Conservation (phyloP, 2,329 filamentous ascomycete species). For the Gnomoniopsis smithogilvyi region DNA sequence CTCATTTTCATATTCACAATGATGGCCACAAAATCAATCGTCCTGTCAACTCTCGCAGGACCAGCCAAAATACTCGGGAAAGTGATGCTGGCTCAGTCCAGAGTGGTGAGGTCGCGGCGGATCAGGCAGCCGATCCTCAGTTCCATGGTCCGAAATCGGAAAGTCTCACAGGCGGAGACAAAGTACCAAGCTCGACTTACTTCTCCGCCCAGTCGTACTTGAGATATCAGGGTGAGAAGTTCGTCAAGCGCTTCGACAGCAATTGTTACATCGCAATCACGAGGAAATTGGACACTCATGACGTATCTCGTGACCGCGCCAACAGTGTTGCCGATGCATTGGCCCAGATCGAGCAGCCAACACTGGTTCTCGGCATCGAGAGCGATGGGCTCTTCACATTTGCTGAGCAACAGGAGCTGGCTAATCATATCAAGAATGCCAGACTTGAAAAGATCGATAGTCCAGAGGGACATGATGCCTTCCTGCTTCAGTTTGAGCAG, state of each 20-base stretch:
- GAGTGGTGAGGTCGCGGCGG: slow-evolving; percentile 18
- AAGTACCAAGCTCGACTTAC: slow-evolving; percentile 68
- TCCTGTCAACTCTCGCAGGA: slow-evolving; percentile 44
- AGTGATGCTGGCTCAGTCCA: slow-evolving; percentile 5
- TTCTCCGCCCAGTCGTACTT: slow-evolving; percentile 98
- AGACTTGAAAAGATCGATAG: slow-evolving; percentile 85
- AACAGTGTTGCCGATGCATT: slow-evolving; percentile 69
- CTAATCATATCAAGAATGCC: slow-evolving; percentile 73
- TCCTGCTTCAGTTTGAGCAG: slow-evolving; percentile 94
- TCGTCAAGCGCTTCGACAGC: slow-evolving; percentile 93
- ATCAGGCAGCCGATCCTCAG: slow-evolving; percentile 56
- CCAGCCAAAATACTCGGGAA: slow-evolving; percentile 31
- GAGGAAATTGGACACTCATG: slow-evolving; percentile 94
- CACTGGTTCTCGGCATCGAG: slow-evolving; percentile 89
- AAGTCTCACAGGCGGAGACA: slow-evolving; percentile 49
- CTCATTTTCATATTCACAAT: slow-evolving; percentile 79
- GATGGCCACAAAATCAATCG: slow-evolving; percentile 70
- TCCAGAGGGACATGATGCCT: slow-evolving; percentile 93
- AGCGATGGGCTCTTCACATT: slow-evolving; percentile 96
- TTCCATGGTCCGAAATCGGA: slow-evolving; percentile 62
- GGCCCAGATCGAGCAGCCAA: slow-evolving; percentile 79
- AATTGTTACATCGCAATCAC: slow-evolving; percentile 99
- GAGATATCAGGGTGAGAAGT: slow-evolving; percentile 93
- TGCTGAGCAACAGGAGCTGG: slow-evolving; percentile 91
- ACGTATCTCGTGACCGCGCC: slow-evolving; percentile 79